Base-by-base conservation (phyloP, 257 asterid species). In the Solanum chmielewskii region DNA sequence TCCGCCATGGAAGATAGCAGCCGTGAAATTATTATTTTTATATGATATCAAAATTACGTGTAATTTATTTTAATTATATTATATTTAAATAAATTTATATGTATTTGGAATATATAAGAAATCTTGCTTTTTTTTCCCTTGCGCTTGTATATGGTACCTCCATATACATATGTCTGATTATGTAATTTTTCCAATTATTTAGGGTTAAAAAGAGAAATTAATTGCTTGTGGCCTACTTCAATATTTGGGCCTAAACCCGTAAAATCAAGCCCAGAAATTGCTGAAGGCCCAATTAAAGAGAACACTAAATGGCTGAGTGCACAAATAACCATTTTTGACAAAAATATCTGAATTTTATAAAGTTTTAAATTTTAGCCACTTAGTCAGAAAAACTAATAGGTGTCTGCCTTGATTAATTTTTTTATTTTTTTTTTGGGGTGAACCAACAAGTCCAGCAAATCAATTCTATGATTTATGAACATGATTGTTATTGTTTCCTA, bases 81-180 rank as follows among this genome's bases (percentile, higher is more conserved):
- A 0, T 52, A 52, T 52, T 16, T 9, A 52, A 16, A 3, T 16
- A 0, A 0, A 5, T 52, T 52, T 0, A 0, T 15, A 7, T 16
- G 0, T 6, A 52, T 39, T 9, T 2, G 10, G 0, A 2, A 8
- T 52, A 52, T 1, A 16, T 16, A 52, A 52, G 0, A 52, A 52
- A 52, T 52, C 1, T 2, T 21, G 9, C 9, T 16, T 52, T 3
- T 3, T 18, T 52, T 23, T 18, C 1, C 0, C 18, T 52, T 18
- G 2, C 4, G 39, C 7, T 18, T 18, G 11, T 56, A 56, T 18
- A 21, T 52, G 60, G 9, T 8, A 52, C 6, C 2, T 25, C 1
- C 9, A 52, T 3, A 16, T 52, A 52, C 0, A 52, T 49, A 52
- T 6, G 10, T 52, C 0, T 16, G 10, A 16, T 16, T 39, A 39